These are phyloP conservation scores for Kipferlia bialata DNA, from an alignment of 78 protist genomes.

Conservation along the genomic window DNA sequence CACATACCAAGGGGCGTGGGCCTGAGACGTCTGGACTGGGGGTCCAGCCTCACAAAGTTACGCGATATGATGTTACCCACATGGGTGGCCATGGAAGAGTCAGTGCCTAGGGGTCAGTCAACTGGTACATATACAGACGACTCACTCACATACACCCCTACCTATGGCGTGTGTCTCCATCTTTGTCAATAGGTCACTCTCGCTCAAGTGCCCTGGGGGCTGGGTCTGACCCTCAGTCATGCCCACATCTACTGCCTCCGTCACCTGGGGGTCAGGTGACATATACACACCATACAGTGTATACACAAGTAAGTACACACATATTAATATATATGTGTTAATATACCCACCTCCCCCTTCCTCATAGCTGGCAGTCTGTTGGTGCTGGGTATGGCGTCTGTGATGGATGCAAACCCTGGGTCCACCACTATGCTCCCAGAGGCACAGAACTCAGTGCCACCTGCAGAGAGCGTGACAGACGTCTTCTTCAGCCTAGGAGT, in stretches of 20 bases:
- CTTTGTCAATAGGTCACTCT: constrained; percentile 32
- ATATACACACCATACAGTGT: no score
- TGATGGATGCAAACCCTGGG: background rate
- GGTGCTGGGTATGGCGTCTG: no score
- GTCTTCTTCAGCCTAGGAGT: background rate
- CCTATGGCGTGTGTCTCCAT: constrained; percentile 56
- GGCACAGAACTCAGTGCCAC: background rate
- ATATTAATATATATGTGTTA: no score
- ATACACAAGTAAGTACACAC: no score
- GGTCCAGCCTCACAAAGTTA: constrained; percentile 15
- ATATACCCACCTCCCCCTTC: no score
- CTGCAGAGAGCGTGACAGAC: background rate
- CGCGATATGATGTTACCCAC: constrained; percentile 31
- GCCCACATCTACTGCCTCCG: background rate
- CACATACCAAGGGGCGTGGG: constrained; percentile 45
- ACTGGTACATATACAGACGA: no score
- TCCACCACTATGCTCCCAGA: background rate
- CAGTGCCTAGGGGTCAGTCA: no score
- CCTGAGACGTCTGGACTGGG: background rate
- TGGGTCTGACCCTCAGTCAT: constrained; percentile 4
- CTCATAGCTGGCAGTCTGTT: no score
- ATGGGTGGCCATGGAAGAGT: constrained; percentile 55
- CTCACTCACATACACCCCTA: no score
- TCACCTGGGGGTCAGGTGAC: background rate
- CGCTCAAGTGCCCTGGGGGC: constrained; percentile 44